Evolutionary conservation across 1,284 basidiomycete genomes (phyloP).

Genomic region (Pascua sp.): DNA sequence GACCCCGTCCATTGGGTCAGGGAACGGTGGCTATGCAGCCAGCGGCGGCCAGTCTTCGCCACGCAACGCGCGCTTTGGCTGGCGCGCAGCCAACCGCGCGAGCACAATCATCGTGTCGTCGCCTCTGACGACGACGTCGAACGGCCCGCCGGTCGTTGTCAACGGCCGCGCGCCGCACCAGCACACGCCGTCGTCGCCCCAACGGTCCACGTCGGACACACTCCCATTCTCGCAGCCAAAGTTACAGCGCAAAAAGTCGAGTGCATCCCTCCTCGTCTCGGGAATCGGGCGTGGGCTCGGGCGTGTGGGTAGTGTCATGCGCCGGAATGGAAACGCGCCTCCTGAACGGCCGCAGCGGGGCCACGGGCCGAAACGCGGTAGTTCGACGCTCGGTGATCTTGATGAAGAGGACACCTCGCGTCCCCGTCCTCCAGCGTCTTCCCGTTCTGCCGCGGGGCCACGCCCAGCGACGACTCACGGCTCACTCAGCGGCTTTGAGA

Average conservation of each 20-base stretch:
- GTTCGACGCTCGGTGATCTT: conserved; percentile 1
- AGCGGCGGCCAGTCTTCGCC: no score
- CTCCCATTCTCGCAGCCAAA: background rate
- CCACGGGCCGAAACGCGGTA: background rate
- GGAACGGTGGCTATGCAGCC: no score
- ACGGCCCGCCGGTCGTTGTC: no score
- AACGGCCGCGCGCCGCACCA: no score
- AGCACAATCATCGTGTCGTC: no score
- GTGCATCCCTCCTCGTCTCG: conserved; percentile 19
- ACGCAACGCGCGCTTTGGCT: no score
- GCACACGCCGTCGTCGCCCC: no score
- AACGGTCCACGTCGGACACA: background rate
- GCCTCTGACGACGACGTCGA: no score
- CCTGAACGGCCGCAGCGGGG: background rate
- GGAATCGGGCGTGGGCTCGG: conserved; percentile 27
- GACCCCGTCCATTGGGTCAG: no score
- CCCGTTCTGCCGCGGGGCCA: background rate
- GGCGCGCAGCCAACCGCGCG: no score
- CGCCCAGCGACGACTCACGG: background rate
- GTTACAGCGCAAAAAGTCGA: conserved; percentile 21
- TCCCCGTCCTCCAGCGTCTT: background rate
- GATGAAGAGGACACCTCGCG: background rate
- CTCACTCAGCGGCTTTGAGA: background rate
- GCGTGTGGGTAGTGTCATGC: conserved; percentile 32
- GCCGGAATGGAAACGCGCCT: conserved; percentile 9